Evolutionary conservation across 2,329 filamentous ascomycete species (phyloP).

Genomic region (Xenosphaeropsis pyriputrescens): DNA sequence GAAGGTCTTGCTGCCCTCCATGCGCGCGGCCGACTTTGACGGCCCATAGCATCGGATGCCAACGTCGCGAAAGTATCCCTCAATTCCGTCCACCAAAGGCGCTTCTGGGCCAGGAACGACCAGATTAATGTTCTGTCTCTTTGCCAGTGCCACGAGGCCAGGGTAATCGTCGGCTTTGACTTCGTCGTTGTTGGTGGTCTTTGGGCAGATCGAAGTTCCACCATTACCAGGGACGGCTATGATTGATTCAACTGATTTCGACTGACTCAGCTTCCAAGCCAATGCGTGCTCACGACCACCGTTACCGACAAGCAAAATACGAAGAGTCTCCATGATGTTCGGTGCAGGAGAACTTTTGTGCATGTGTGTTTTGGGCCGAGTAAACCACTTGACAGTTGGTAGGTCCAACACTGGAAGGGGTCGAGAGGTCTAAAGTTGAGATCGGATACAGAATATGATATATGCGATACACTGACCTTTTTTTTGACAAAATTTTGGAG

Average conservation of each 20-base stretch:
- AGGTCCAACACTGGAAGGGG: too few species aligned
- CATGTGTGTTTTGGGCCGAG: neutral
- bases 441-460: too few species aligned
- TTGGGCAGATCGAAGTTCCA: constrained; percentile 58
- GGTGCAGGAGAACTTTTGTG: neutral
- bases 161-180: constrained; percentile 66
- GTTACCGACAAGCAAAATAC: constrained; percentile 79
- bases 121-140: constrained; percentile 60
- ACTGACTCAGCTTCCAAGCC: constrained; percentile 86
- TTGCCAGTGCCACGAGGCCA: constrained; percentile 60
- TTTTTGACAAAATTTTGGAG: too few species aligned
- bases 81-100: constrained; percentile 83
- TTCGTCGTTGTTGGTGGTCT: constrained; percentile 53
- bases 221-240: constrained; percentile 67
- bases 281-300: constrained; percentile 90
- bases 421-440: too few species aligned
- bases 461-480: too few species aligned
- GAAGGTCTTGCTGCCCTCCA: constrained; percentile 96
- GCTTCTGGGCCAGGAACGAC: constrained; percentile 86
- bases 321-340: constrained; percentile 24
- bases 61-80: constrained; percentile 61
- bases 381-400: too few species aligned
- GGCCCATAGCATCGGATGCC: constrained; percentile 68
- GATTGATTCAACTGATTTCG: constrained; percentile 63
- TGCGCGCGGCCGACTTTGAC: constrained; percentile 64